phyloP scores from a whole-genome alignment of 495 filamentous ascomycete species.

The Chaetomidium leptoderma region DNA sequence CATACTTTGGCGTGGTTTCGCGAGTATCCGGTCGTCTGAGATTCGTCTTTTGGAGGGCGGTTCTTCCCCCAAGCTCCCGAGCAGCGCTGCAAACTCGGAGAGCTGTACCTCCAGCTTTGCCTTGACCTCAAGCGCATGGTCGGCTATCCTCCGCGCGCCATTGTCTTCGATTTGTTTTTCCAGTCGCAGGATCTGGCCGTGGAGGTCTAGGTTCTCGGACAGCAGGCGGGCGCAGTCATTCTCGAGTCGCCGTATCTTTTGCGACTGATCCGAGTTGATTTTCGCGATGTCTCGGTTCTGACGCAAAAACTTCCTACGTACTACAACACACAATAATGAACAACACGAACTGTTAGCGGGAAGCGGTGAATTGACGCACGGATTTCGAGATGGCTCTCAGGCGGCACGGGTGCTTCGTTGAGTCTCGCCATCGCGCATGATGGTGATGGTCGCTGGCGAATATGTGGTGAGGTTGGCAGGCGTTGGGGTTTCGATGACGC shows the following conservation, averaged over 20 bases:
- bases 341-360: neutral
- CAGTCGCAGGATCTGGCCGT: conserved; percentile 70
- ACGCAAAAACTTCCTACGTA: conserved; percentile 79
- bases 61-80: conserved; percentile 56
- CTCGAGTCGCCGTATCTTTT: conserved; percentile 83
- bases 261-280: conserved; percentile 84
- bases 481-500: neutral
- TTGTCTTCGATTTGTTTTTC: conserved; percentile 59
- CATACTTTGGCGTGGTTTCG: conserved; percentile 31
- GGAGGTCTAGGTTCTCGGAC: conserved; percentile 80
- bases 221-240: conserved; percentile 77
- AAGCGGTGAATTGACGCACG: conserved; percentile 51
- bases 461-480: neutral
- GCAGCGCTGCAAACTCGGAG: conserved; percentile 58
- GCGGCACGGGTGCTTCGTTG: conserved; percentile 69
- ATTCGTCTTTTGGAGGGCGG: conserved; percentile 40
- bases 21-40: conserved; percentile 29
- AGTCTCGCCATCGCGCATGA: conserved; percentile 74
- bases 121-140: conserved; percentile 65
- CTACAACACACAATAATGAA: conserved; percentile 40
- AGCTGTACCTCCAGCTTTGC: conserved; percentile 66
- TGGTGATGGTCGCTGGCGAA: neutral
- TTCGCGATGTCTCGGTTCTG: conserved; percentile 94
- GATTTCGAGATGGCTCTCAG: conserved; percentile 69
- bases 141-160: conserved; percentile 45